phyloP scores from a whole-genome alignment of 208 protist species.

The Tritrichomonas musculus region DNA sequence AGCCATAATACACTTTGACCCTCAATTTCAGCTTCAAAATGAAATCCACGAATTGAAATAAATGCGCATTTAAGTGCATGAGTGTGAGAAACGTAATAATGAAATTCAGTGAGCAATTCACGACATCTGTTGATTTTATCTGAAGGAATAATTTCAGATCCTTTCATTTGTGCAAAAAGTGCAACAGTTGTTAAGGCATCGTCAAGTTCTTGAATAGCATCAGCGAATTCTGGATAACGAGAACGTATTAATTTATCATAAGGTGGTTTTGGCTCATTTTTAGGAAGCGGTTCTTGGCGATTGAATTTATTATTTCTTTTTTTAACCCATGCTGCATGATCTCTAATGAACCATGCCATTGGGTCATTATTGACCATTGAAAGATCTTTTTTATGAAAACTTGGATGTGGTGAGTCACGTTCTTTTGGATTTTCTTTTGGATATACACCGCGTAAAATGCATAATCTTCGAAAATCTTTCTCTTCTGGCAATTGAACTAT shows the following conservation, averaged over 20 bases:
- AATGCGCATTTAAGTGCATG: not conserved
- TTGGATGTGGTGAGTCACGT: not conserved
- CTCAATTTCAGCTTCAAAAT: conserved; percentile 8
- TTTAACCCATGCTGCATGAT: not conserved
- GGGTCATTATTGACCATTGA: not conserved
- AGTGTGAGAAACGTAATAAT: conserved; percentile 12
- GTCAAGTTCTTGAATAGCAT: conserved; percentile 28
- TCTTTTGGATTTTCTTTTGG: conserved; percentile 30
- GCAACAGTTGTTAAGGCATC: conserved; percentile 10
- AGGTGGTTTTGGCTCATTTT: not conserved
- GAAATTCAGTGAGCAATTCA: not conserved
- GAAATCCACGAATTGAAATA: not conserved
- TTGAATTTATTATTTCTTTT: not conserved
- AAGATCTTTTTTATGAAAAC: conserved; percentile 21
- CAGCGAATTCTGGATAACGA: not conserved
- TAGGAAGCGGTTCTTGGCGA: not conserved
- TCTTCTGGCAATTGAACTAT: not conserved
- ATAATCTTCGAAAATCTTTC: not conserved
- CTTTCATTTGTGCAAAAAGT: not conserved
- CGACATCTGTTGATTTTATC: not conserved
- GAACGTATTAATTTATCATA: not conserved
- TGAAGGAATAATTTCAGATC: not conserved
- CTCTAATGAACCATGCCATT: conserved; percentile 26
- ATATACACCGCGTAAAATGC: conserved; percentile 7
- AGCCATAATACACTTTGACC: not conserved